Base-by-base conservation (phyloP, 108 stramenopile genomes). In the Cyclotella baltica region DNA sequence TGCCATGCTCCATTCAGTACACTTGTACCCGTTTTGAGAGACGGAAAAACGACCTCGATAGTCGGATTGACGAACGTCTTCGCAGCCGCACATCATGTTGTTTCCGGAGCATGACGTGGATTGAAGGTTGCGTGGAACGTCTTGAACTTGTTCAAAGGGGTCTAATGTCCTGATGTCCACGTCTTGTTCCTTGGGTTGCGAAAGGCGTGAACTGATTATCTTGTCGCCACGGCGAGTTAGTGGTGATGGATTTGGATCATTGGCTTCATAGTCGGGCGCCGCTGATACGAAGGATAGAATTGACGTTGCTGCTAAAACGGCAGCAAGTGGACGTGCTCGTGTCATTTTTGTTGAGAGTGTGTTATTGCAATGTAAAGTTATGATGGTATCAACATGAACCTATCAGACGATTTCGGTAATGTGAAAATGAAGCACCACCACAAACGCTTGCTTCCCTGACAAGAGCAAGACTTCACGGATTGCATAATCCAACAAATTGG, bases 1-100 rank as follows among this genome's bases (percentile, higher is more conserved):
- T 36, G 70, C 62, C 30, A 67, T 30, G n/a, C n/a, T 56, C 77
- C 77, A 78, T 16, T 38, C 40, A 29, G 22, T 71, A 52, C 77
- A 78, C 31, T 40, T 55, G 50, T 51, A 50, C 0, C 77, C 77
- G 31, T 35, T 55, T 25, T 28, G 30, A 38, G 77, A 65, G 4
- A 56, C 51, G 31, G 48, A 19, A 29, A 15, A 38, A 1, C 20
- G 13, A 16, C 77, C 77, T 9, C 77, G 77, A 25, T 78, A 78
- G 22, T 78, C 77, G 22, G 77, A 55, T 34, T 78, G 70, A 25
- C 22, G 56, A 3, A 65, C 28, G 34, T 53, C 35, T 4, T 18
- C 40, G 22, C 77, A 78, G 31, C 77, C 77, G 58, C 77, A 78
- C 52, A 48, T 64, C 47, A 33, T 34, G 25, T 62, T 61, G 70